Evolutionary conservation across 345 rosid genomes (phyloP).

Genomic region (Salix brachista): DNA sequence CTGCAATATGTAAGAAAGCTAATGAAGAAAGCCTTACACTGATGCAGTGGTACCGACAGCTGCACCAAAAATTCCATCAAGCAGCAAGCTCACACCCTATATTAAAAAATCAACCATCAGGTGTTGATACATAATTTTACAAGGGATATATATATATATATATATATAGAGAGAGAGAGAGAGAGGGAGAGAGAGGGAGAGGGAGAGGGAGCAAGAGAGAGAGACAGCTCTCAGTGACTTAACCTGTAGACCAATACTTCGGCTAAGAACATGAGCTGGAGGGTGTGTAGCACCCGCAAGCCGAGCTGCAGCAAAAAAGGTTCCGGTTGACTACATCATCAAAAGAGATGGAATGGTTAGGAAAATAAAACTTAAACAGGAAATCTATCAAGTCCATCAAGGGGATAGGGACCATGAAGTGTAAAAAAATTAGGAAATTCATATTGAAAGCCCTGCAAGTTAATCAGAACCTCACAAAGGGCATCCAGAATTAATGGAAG

Average conservation of each 20-base stretch:
- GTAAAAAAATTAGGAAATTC: neutral
- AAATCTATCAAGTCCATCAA: conserved; percentile 4
- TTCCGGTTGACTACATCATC: conserved; percentile 69
- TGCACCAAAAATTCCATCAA: conserved; percentile 90
- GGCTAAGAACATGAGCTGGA: conserved; percentile 76
- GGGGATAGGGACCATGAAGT: neutral
- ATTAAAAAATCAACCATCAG: neutral
- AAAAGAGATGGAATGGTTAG: neutral
- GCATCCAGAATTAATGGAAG: neutral
- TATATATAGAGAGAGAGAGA: neutral
- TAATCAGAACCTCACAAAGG: neutral
- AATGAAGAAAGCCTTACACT: conserved; percentile 44
- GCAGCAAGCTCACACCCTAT: conserved; percentile 77
- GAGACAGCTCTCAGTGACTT: neutral
- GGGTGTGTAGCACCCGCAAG: conserved; percentile 96
- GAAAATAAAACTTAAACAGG: neutral
- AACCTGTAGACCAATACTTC: conserved; percentile 95
- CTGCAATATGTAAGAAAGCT: neutral
- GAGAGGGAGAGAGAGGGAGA: neutral
- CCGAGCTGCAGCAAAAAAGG: conserved; percentile 78
- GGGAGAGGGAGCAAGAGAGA: neutral
- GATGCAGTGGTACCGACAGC: conserved; percentile 83
- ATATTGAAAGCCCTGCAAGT: neutral
- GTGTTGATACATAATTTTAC: neutral
- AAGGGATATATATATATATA: too few relatives aligned